Conservation (phyloP, 1,139 yeast genomes). For the Lodderomyces orthopsilosis region DNA sequence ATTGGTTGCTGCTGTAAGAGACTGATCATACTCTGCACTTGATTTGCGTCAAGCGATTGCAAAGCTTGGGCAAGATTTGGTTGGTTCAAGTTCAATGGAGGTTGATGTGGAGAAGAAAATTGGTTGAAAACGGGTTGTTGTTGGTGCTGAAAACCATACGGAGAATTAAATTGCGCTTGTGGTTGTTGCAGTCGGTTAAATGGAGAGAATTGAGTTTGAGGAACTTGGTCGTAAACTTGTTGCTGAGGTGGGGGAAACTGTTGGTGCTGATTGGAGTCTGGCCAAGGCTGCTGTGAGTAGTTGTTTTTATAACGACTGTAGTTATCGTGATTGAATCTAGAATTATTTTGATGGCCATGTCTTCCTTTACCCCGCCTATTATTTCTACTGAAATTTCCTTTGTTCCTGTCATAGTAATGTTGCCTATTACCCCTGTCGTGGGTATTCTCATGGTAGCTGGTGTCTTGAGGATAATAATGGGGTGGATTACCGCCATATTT, state of each 20-base stretch:
- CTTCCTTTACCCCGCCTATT: constrained; percentile 13
- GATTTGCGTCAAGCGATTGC: constrained; percentile 50
- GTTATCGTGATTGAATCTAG: constrained; percentile 7
- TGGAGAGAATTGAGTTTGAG: constrained; percentile 2
- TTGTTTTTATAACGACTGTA: constrained; percentile 10
- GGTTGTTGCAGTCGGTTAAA: constrained; percentile 2
- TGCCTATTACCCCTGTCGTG: not conserved
- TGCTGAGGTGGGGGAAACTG: constrained; percentile 8
- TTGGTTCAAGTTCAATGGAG: constrained; percentile 5
- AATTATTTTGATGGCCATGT: constrained; percentile 2
- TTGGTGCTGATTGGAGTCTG: constrained; percentile 4
- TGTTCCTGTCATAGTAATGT: constrained; percentile 10
- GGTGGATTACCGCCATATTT: constrained; percentile 29
- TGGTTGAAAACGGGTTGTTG: constrained; percentile 11
- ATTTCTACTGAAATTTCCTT: constrained; percentile 11
- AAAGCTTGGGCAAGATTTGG: constrained; percentile 28
- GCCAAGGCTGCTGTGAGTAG: constrained; percentile 8
- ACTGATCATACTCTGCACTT: constrained; percentile 48
- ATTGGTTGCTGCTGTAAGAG: constrained; percentile 27
- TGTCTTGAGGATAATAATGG: constrained; percentile 18
- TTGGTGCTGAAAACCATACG: constrained; percentile 7
- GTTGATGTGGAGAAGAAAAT: constrained; percentile 10
- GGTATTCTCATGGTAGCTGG: constrained; percentile 14
- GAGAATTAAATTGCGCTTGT: constrained; percentile 4
- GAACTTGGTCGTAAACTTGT: constrained; percentile 10